These are phyloP conservation scores for Myxozyma geophila DNA, from an alignment of 805 yeast species.

Conservation along the genomic window DNA sequence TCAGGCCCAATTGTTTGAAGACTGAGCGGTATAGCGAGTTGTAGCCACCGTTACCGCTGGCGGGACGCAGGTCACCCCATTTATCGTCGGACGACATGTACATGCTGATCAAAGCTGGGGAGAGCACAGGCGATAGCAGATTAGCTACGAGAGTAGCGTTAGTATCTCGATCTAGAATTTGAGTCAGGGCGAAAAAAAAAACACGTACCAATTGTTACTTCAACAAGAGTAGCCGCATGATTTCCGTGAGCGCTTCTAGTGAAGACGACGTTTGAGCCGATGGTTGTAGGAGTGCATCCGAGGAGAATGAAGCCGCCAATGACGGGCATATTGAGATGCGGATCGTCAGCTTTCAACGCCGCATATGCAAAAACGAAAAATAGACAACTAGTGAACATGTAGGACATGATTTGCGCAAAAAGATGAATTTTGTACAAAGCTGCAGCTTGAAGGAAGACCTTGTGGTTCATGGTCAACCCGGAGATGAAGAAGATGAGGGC, in stretches of 20 bases:
- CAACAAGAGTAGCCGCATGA: slow-evolving; percentile 77
- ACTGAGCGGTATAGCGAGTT: slow-evolving; percentile 66
- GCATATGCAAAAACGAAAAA: slow-evolving; percentile 75
- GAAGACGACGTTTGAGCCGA: slow-evolving; percentile 92
- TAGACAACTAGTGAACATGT: slow-evolving; percentile 68
- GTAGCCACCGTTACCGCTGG: slow-evolving; percentile 39
- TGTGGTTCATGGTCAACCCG: slow-evolving; percentile 77
- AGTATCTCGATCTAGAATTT: background rate
- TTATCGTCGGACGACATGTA: slow-evolving; percentile 77
- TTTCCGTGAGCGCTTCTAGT: slow-evolving; percentile 85
- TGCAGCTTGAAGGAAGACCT: slow-evolving; percentile 62
- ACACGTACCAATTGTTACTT: slow-evolving; percentile 70
- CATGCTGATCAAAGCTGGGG: slow-evolving; percentile 84
- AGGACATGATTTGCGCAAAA: slow-evolving; percentile 60
- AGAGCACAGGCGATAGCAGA: slow-evolving; percentile 79
- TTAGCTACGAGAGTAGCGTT: slow-evolving; percentile 46
- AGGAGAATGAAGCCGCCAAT: slow-evolving; percentile 81
- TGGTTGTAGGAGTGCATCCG: slow-evolving; percentile 88
- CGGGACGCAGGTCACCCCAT: slow-evolving; percentile 46
- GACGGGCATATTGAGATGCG: slow-evolving; percentile 70
- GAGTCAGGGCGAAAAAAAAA: too few species aligned
- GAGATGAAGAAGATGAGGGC: slow-evolving; percentile 82
- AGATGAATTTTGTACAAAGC: slow-evolving; percentile 81
- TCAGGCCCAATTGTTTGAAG: slow-evolving; percentile 86
- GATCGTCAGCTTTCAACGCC: slow-evolving; percentile 60